Evolutionary conservation across 371 early-diverging fungal genomes (phyloP), one percentile per base, ranked within the genome.

Genomic region (Mucor ambiguus): DNA sequence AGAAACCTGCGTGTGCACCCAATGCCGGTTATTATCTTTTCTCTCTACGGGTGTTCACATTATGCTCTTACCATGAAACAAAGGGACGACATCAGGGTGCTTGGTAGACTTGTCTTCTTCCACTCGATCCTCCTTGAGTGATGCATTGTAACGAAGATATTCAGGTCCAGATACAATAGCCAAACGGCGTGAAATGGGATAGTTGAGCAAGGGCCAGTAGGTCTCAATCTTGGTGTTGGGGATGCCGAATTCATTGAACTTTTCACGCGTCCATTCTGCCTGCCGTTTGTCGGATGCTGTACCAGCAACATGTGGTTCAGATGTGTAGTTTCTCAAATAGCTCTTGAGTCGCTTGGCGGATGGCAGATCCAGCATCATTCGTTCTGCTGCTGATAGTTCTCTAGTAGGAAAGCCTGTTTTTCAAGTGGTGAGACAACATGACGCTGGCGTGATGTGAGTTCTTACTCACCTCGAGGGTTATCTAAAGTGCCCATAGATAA

Each of bases 61-160:
- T n/a, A n/a, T n/a, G n/a, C n/a, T n/a, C n/a, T 48, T 64, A 49
- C 63, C 90, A 60, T 88, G 90, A 71, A 91, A 91, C 12, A 85
- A 81, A 8, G 90, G 90, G 2, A 88, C 76, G 33, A 74, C 78
- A 38, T 73, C 46, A 3, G 75, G 80, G 61, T 88, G 69, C 4
- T 82, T 69, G 26, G 83, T 80, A 0, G 86, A 83, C 24, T 66
- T 63, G 69, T 90, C 90, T 32, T 86, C 89, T 6, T 82, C 79
- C 14, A 90, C 70, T 5, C 61, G 49, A 26, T 85, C 87, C 67
- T 91, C 91, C 20, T 64, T 70, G 22, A 91, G 73, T 12, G 68
- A 64, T 0, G 90, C 90, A 46, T 86, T 84, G 32, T 84, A 90
- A 18, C 61, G 72, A 9, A 79, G 62, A 7, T 82, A 65, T 41